Conservation (phyloP, 2,329 filamentous ascomycete genomes). For the Botryotinia convoluta region DNA sequence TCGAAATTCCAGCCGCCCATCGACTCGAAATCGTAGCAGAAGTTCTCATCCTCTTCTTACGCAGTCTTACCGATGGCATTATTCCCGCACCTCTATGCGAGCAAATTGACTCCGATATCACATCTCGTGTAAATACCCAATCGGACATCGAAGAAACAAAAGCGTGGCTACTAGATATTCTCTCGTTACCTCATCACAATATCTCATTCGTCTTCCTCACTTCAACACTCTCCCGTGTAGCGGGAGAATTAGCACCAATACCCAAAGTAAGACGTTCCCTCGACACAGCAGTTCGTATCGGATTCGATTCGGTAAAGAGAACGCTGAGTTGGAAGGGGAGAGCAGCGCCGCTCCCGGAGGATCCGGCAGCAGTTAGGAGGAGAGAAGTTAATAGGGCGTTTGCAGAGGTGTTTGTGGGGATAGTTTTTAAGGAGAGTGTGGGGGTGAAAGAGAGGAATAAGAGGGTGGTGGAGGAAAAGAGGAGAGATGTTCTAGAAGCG, state of each 20-base stretch:
- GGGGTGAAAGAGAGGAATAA: slow-evolving; percentile 53
- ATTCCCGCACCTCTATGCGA: slow-evolving; percentile 69
- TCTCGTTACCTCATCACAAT: slow-evolving; percentile 74
- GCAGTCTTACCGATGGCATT: slow-evolving; percentile 74
- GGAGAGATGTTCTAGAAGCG: slow-evolving; percentile 64
- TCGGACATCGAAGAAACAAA: slow-evolving; percentile 54
- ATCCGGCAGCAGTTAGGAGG: slow-evolving; percentile 52
- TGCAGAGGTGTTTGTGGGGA: slow-evolving; percentile 62
- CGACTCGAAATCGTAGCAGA: slow-evolving; percentile 74
- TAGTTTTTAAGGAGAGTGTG: slow-evolving; percentile 55
- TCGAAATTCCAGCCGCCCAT: slow-evolving; percentile 60
- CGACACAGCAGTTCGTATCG: slow-evolving; percentile 25
- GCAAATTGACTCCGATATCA: slow-evolving; percentile 58
- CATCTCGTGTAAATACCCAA: slow-evolving; percentile 44
- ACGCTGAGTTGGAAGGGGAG: slow-evolving; percentile 35
- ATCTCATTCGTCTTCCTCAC: slow-evolving; percentile 87
- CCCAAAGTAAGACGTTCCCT: slow-evolving; percentile 27
- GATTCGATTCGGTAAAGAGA: slow-evolving; percentile 31
- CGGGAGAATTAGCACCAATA: slow-evolving; percentile 51
- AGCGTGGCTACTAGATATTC: slow-evolving; percentile 66
- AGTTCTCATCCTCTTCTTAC: slow-evolving; percentile 71
- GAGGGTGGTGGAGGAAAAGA: slow-evolving; percentile 60
- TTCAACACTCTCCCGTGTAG: slow-evolving; percentile 65
- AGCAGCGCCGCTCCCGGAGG: slow-evolving; percentile 39
- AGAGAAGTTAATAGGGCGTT: slow-evolving; percentile 59